These are phyloP conservation scores for Scheffersomyces ergatensis DNA, from an alignment of 805 yeast genomes.

Conservation along the genomic window DNA sequence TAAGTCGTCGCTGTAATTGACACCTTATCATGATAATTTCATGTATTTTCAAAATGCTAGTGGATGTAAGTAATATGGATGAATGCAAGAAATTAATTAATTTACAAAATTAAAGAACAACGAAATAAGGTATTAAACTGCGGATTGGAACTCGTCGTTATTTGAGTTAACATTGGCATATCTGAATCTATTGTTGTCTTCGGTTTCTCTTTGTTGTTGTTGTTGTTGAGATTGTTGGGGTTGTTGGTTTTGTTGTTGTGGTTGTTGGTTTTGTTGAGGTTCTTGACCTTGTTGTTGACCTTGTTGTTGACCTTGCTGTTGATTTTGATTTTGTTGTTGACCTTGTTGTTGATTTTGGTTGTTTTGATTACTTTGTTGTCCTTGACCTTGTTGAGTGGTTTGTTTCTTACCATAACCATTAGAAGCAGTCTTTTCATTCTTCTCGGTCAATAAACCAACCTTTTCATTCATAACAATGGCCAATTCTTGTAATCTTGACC, in stretches of 20 bases:
- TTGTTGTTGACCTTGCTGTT: slow-evolving; percentile 30
- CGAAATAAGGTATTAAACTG: slow-evolving; percentile 12
- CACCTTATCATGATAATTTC: too few species aligned
- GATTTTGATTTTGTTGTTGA: slow-evolving; percentile 32
- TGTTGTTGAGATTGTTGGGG: slow-evolving; percentile 17
- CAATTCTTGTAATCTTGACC: slow-evolving; percentile 81
- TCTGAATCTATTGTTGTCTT: slow-evolving; percentile 40
- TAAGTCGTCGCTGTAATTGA: too few species aligned
- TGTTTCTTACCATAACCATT: slow-evolving; percentile 60
- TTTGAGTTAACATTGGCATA: slow-evolving; percentile 42
- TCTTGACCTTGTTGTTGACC: slow-evolving; percentile 29
- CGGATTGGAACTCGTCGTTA: slow-evolving; percentile 43
- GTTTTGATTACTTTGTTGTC: slow-evolving; percentile 25
- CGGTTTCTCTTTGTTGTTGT: slow-evolving; percentile 21
- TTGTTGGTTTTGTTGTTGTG: slow-evolving; percentile 30
- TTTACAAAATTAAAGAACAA: background rate
- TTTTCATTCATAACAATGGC: slow-evolving; percentile 83
- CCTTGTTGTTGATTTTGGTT: slow-evolving; percentile 5
- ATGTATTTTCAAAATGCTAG: background rate
- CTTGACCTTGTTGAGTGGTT: slow-evolving; percentile 35
- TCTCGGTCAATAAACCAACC: slow-evolving; percentile 72
- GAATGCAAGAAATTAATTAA: background rate
- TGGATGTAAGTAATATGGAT: background rate
- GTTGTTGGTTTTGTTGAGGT: slow-evolving; percentile 24
- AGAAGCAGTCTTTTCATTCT: slow-evolving; percentile 79